These are phyloP conservation scores for Cyclocybe aegerita DNA, from an alignment of 768 basidiomycete species.

Conservation along the genomic window DNA sequence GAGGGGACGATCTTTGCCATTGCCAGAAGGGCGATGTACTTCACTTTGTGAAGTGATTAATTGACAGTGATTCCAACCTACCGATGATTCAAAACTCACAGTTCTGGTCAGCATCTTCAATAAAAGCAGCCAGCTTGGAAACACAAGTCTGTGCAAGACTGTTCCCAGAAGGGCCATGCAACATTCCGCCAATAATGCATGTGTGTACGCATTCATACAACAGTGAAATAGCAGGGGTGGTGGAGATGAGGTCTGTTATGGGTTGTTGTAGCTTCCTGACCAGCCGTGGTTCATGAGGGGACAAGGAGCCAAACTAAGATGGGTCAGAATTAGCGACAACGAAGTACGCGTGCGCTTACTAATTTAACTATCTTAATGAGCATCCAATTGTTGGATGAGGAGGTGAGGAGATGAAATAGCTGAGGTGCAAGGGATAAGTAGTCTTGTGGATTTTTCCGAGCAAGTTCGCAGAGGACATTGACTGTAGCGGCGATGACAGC, in stretches of 20 bases:
- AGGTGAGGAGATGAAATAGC: conserved; percentile 89
- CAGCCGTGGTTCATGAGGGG: conserved; percentile 89
- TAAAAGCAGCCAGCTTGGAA: conserved; percentile 89
- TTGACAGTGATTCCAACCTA: not conserved
- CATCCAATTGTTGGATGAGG: conserved; percentile 99
- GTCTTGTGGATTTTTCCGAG: conserved; percentile 73
- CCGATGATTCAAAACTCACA: conserved; percentile 49
- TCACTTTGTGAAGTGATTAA: conserved; percentile 53
- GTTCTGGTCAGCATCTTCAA: conserved; percentile 94
- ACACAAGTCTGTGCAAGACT: conserved; percentile 85
- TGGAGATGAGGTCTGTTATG: conserved; percentile 93
- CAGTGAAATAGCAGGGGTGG: conserved; percentile 92
- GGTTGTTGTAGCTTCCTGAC: conserved; percentile 94
- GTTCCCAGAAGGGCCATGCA: conserved; percentile 75
- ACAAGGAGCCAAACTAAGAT: conserved; percentile 85
- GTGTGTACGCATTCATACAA: conserved; percentile 98
- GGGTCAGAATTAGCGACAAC: not conserved
- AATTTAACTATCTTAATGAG: conserved; percentile 98
- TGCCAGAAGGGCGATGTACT: conserved; percentile 94
- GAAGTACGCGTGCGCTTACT: conserved; percentile 38
- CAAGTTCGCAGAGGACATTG: conserved; percentile 92
- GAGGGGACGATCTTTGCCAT: conserved; percentile 95
- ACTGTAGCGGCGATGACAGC: conserved; percentile 94
- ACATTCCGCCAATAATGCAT: conserved; percentile 96
- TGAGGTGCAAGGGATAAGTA: conserved; percentile 89